phyloP scores from a whole-genome alignment of 208 protist genomes.

The Acanthamoeba healyi region DNA sequence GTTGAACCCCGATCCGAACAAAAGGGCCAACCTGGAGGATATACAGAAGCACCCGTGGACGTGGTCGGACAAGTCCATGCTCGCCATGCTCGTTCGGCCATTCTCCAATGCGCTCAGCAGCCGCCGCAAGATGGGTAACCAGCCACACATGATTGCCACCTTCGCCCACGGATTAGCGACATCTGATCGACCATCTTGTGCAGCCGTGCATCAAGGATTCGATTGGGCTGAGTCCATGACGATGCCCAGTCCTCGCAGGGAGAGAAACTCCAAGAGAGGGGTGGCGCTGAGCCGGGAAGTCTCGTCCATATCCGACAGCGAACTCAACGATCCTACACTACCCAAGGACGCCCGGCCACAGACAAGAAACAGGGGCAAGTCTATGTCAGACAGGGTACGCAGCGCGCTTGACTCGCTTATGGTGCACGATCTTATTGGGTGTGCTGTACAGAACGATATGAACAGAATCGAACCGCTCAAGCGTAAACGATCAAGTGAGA shows the following conservation, averaged over 20 bases:
- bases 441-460: not conserved
- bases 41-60: conserved; percentile 77
- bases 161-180: not conserved
- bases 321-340: conserved; percentile 38
- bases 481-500: not conserved
- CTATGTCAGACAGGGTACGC: not conserved
- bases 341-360: not conserved
- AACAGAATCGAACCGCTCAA: conserved; percentile 13
- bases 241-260: conserved; percentile 12
- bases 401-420: not conserved
- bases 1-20: conserved; percentile 71
- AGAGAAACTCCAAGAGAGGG: not conserved
- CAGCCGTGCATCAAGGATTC: conserved; percentile 40
- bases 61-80: conserved; percentile 74
- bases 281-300: conserved; percentile 2
- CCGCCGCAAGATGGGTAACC: conserved; percentile 51
- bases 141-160: not conserved
- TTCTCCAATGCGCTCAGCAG: conserved; percentile 54
- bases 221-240: conserved; percentile 44
- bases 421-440: not conserved
- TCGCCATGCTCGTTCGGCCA: conserved; percentile 75
- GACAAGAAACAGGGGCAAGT: conserved; percentile 58
- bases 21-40: conserved; percentile 71
- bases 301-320: conserved; percentile 71
- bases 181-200: too few relatives aligned